These are phyloP conservation scores for Datura wrightii DNA, from an alignment of 257 asterid species.

Conservation along the genomic window DNA sequence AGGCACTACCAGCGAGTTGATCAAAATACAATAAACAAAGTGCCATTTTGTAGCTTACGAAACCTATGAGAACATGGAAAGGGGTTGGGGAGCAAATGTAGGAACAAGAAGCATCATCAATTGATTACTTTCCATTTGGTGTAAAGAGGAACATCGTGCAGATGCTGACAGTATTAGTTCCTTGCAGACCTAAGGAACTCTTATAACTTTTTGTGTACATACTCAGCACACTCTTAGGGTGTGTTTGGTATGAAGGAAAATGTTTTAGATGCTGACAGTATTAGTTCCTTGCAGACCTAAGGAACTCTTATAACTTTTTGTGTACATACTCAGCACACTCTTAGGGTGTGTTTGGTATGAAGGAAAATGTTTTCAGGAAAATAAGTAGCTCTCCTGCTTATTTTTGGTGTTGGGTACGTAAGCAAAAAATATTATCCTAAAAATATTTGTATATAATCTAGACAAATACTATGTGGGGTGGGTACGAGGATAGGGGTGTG, in stretches of 20 bases:
- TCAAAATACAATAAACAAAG: neutral
- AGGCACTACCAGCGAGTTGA: constrained; percentile 8
- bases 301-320: neutral
- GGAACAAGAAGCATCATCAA: neutral
- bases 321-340: neutral
- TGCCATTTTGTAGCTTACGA: neutral
- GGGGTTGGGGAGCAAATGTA: neutral
- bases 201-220: neutral
- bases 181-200: neutral
- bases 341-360: too few relatives aligned
- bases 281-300: neutral
- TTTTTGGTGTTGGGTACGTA: too few relatives aligned
- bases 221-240: neutral
- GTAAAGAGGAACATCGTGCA: neutral
- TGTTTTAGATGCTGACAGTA: neutral
- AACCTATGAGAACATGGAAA: neutral
- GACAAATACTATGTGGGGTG: too few relatives aligned
- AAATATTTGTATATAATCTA: too few relatives aligned
- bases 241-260: neutral
- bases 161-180: neutral
- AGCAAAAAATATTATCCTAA: too few relatives aligned
- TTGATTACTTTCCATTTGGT: neutral
- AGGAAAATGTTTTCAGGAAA: too few relatives aligned
- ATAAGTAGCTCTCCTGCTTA: too few relatives aligned
- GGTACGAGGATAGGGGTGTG: too few relatives aligned